Evolutionary conservation across 257 asterid species (phyloP), one percentile per base, ranked within the genome.

Genomic region (Nicotiana paniculata): DNA sequence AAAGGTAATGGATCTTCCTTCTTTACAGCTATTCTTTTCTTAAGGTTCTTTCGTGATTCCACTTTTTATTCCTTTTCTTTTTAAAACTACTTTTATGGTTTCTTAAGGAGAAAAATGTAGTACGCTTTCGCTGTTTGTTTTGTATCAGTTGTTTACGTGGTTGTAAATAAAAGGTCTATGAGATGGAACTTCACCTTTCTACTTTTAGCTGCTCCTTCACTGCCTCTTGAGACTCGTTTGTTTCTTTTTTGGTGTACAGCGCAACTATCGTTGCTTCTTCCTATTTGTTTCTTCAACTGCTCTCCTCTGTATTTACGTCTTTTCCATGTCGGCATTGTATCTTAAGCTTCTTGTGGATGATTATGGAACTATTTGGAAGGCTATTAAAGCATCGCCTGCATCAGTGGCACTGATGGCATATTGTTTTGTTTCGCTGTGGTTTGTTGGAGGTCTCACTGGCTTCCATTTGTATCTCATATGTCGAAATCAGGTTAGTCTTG

Each of bases 401-500:
- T 81, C 97, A 16, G 90, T 90, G 72, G 81, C 86, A 18, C 88
- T 94, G 82, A 86, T 94, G 87, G 70, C 80, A 17, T 92, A 94
- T 55, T 90, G 93, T 75, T 94, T 94, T 58, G 83, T 94, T 0
- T 85, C 89, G 3, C 84, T 91, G 46, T 92, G 97, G 97, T 94
- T 94, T 70, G 98, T 94, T 35, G 98, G 98, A 17, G 97, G 98
- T 74, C 96, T 94, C 82, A 94, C 97, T 9, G 89, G 92, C 33
- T 92, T 94, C 80, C 98, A 92, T 88, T 59, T 91, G 58, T 92
- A 91, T 81, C 90, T 92, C 75, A 89, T 91, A 28, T 70, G 91
- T 83, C 79, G 92, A 79, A 91, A 92, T 83, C 97, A 92, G 97
- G 98, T 93, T 70, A 48, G 55, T 62, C 39, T 70, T 46, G 21